Evolutionary conservation across 225 moss, liverwort and hornwort genomes (phyloP), one percentile per base, ranked within the genome.

Genomic region (Climacium dendroides): DNA sequence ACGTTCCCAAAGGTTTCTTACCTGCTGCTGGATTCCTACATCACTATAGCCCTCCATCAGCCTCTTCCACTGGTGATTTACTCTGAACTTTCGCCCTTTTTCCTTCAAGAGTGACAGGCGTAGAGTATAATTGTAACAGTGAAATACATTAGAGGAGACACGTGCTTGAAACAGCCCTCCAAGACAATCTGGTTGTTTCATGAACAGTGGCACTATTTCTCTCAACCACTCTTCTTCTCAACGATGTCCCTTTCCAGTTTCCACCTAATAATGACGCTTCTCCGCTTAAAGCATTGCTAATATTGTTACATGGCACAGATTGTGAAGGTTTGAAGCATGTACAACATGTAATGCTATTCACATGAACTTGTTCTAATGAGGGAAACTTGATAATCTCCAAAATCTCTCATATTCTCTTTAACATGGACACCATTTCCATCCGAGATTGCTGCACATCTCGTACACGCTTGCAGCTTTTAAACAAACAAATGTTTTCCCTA

Each of bases 11-110:
- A 88, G 96, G 95, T 57, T 99, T 97, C 88, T 92, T 99, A 80
- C 98, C 98, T 87, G 97, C 98, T 88, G 93, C 97, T 76, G 98
- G 97, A 85, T 89, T 89, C 74, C 91, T 99, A n/a, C 97, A 94
- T 86, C 96, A 99, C 85, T 99, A 93, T 81, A 89, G 83, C 73
- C 96, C 98, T 90, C 98, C 98, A 58, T 74, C 89, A 19, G 84
- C 87, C 77, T 96, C 97, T 76, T 84, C 92, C 64, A 92, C 96
- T 90, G 98, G 98, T 98, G 77, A 87, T 84, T 64, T 71, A 52
- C 85, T 82, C 58, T 87, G 50, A 87, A 71, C 84, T 78, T 80
- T 70, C 29, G 17, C 65, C 53, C 59, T 41, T 57, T 43, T 76
- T 41, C 66, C 52, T 74, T 85, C 47, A 71, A 85, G 87, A 77